Evolutionary conservation across 2,329 filamentous ascomycete genomes (phyloP), one percentile per base, ranked within the genome.

Genomic region (Ampelomyces quisqualis): DNA sequence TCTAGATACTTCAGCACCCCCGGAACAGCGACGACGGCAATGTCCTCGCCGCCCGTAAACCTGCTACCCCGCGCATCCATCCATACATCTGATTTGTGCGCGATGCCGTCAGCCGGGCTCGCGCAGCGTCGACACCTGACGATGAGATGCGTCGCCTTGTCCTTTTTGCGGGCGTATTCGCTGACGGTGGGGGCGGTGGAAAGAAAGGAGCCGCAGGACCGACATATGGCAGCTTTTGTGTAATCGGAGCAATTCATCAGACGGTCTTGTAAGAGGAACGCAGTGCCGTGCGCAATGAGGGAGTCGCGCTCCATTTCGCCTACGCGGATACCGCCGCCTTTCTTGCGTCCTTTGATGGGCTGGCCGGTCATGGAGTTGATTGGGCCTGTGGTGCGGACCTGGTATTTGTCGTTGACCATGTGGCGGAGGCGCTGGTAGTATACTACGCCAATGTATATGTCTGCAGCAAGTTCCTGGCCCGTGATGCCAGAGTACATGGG

Each of bases 331-430:
- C 93, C 93, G 73, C 93, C 93, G 64, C 91, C 93, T 71, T 91
- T 88, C 68, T 94, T 93, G 68, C 93, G 80, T 51, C 93, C 93
- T 76, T 97, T 96, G 77, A 98, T 93, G 27, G 93, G 93, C 68
- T 98, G 93, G 21, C 91, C 90, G 0, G 91, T 97, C 11, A 93
- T 82, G 17, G 85, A 81, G 40, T 93, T 93, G 29, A 96, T 86
- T 1, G 90, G 90, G 40, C 93, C 93, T 0, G 93, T 97, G 2
- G 93, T 97, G 70, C 93, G 84, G 40, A 97, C 93, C 70, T 98
- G 93, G 77, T 88, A 98, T 73, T 98, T 98, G 72, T 98, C 93
- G 79, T 96, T 97, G 41, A 98, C 93, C 93, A 98, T 98, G 84
- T 98, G 93, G 68, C 93, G 80, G 47, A 98, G 79, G 69, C 93